phyloP scores from a whole-genome alignment of 148 eudicot genomes.

The Arbutus unedo region DNA sequence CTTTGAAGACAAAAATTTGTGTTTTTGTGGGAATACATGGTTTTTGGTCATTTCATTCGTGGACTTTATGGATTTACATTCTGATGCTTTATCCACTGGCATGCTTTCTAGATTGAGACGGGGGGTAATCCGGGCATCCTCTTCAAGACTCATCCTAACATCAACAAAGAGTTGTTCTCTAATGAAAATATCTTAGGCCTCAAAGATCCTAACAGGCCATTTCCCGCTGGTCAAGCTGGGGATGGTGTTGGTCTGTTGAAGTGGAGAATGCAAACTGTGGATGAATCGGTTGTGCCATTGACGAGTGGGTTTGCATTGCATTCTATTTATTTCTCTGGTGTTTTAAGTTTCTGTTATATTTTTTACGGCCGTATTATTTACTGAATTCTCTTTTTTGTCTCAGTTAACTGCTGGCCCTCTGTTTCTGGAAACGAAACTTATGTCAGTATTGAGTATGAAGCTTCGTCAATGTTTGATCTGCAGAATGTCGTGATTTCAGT shows the following conservation, averaged over 20 bases:
- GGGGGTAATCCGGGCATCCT: constrained; percentile 70
- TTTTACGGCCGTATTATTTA: not conserved
- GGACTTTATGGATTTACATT: not conserved
- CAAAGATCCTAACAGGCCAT: constrained; percentile 90
- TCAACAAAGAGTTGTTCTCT: constrained; percentile 76
- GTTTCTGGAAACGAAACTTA: constrained; percentile 91
- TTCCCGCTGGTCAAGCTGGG: constrained; percentile 75
- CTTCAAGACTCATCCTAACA: constrained; percentile 94
- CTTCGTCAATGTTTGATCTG: constrained; percentile 73
- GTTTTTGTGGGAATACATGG: not conserved
- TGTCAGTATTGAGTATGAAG: constrained; percentile 94
- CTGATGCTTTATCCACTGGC: constrained; percentile 2
- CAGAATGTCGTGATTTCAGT: constrained; percentile 96
- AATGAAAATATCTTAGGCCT: constrained; percentile 85
- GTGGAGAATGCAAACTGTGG: constrained; percentile 96
- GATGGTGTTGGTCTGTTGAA: constrained; percentile 88
- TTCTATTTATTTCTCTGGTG: not conserved
- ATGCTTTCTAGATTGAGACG: constrained; percentile 64
- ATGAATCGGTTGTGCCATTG: constrained; percentile 85
- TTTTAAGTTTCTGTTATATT: not conserved
- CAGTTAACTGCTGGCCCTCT: constrained; percentile 99
- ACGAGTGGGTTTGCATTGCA: constrained; percentile 52
- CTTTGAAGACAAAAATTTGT: not conserved
- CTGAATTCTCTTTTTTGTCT: constrained; percentile 18
- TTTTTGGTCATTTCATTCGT: not conserved